These are phyloP conservation scores for Anethum foeniculum DNA, from an alignment of 140 eudicot genomes.

Conservation along the genomic window DNA sequence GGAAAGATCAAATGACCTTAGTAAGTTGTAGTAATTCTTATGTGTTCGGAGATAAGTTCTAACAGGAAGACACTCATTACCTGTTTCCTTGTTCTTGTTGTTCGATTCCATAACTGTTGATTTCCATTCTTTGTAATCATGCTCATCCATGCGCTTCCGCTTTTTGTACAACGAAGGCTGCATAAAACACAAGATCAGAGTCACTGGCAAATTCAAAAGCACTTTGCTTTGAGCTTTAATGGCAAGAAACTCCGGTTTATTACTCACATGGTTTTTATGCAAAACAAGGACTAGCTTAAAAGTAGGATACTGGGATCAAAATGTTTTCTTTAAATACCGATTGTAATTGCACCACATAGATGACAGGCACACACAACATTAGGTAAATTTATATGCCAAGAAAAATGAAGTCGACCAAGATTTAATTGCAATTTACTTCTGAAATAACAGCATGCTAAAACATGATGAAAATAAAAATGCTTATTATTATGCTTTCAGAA, in stretches of 20 bases:
- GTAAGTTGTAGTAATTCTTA: conserved; percentile 1
- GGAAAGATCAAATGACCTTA: background rate
- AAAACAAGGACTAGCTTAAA: background rate
- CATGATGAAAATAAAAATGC: background rate
- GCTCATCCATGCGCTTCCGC: conserved; percentile 57
- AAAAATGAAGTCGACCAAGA: background rate
- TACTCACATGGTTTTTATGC: background rate
- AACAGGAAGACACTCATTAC: conserved; percentile 14
- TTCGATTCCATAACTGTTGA: conserved; percentile 55
- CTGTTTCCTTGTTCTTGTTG: conserved; percentile 42
- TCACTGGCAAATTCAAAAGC: background rate
- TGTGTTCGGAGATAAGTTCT: background rate
- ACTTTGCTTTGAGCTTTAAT: background rate
- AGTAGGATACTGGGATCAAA: background rate
- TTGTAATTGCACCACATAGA: background rate
- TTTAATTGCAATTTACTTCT: background rate
- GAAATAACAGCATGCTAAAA: background rate
- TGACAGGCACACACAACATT: background rate
- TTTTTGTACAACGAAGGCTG: conserved; percentile 74
- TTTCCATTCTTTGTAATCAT: conserved; percentile 69
- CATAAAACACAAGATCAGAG: conserved; percentile 12
- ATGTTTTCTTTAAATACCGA: background rate
- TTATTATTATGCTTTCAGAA: background rate
- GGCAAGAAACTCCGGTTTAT: background rate
- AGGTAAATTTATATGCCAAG: background rate